Evolutionary conservation across 2,329 filamentous ascomycete genomes (phyloP).

Genomic region (Claviceps africana): DNA sequence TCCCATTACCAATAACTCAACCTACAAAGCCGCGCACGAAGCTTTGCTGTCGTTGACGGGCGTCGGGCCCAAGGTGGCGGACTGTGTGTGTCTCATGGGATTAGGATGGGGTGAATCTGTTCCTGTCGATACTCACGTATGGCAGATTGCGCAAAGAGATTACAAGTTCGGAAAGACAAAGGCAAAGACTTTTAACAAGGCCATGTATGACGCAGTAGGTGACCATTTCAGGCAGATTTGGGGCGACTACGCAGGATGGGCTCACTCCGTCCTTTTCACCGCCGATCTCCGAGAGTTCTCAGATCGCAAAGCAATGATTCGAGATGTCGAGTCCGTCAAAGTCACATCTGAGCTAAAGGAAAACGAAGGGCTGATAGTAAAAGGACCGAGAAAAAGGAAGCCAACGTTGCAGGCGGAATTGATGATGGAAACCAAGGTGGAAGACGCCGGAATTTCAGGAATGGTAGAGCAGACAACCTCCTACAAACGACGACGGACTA

Average conservation of each 20-base stretch:
- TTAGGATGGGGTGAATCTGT: slow-evolving; percentile 91
- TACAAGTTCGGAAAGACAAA: slow-evolving; percentile 85
- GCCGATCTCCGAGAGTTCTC: slow-evolving; percentile 81
- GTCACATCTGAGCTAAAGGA: slow-evolving; percentile 6
- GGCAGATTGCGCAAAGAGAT: slow-evolving; percentile 94
- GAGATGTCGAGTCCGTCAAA: neutral
- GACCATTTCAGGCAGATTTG: slow-evolving; percentile 81
- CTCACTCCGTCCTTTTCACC: slow-evolving; percentile 91
- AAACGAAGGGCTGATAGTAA: slow-evolving; percentile 12
- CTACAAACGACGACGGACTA: slow-evolving; percentile 17
- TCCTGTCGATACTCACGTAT: slow-evolving; percentile 94
- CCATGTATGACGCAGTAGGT: slow-evolving; percentile 77
- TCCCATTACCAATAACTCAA: slow-evolving; percentile 24
- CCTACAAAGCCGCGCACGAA: slow-evolving; percentile 69
- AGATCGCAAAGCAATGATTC: slow-evolving; percentile 32
- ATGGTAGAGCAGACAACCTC: slow-evolving; percentile 11
- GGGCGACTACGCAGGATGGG: slow-evolving; percentile 93
- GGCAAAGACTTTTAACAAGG: slow-evolving; percentile 72
- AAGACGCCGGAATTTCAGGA: slow-evolving; percentile 11
- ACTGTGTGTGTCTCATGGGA: slow-evolving; percentile 94
- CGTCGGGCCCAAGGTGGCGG: slow-evolving; percentile 91
- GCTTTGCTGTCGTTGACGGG: slow-evolving; percentile 67
- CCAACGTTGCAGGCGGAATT: slow-evolving; percentile 8
- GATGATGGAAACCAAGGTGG: slow-evolving; percentile 9
- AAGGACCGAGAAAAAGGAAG: slow-evolving; percentile 15